Evolutionary conservation across 768 basidiomycete genomes (phyloP).

Genomic region (Psilocybe azurescens): DNA sequence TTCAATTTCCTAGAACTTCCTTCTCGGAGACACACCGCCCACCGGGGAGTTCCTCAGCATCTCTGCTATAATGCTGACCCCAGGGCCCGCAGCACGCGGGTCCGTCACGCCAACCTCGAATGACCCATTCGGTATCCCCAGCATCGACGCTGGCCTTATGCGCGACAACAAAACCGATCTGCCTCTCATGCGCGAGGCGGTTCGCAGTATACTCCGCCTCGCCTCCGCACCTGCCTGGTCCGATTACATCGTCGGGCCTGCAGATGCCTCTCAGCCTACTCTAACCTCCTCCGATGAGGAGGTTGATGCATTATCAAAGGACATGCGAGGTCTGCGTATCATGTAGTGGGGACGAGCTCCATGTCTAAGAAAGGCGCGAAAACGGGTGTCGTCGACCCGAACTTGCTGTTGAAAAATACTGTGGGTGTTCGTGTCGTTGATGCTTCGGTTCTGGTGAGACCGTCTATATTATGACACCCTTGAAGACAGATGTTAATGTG

Average conservation of each 20-base stretch:
- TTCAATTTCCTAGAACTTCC: conserved; percentile 15
- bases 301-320: conserved; percentile 26
- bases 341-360: conserved; percentile 34
- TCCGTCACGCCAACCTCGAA: conserved; percentile 17
- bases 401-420: conserved; percentile 34
- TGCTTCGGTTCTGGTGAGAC: conserved; percentile 37
- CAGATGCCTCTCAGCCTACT: conserved; percentile 10
- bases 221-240: conserved; percentile 21
- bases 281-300: conserved; percentile 23
- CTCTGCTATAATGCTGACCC: conserved; percentile 19
- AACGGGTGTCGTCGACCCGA: conserved; percentile 36
- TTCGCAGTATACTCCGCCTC: conserved; percentile 16
- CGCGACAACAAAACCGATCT: conserved; percentile 13
- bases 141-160: conserved; percentile 19
- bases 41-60: conserved; percentile 31
- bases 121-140: conserved; percentile 27
- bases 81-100: conserved; percentile 12
- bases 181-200: conserved; percentile 21
- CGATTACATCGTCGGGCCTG: conserved; percentile 21
- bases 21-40: conserved; percentile 18
- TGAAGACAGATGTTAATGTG: background rate
- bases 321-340: conserved; percentile 25
- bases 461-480: background rate
- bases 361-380: conserved; percentile 31
- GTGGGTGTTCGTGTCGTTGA: conserved; percentile 37